phyloP scores from a whole-genome alignment of 306 rosid species.

The Prosopis cineraria region DNA sequence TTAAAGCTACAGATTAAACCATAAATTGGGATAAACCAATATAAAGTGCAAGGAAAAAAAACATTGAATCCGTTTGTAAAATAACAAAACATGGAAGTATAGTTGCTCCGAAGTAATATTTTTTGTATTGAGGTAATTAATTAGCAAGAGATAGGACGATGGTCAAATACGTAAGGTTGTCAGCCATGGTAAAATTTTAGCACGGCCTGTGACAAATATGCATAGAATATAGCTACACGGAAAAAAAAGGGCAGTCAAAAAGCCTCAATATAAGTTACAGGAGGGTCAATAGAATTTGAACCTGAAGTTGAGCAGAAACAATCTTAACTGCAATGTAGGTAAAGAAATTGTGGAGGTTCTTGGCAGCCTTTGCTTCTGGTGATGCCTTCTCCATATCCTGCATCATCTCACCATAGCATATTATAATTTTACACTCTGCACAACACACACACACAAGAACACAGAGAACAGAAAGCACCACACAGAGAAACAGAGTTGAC shows the following conservation, averaged over 20 bases:
- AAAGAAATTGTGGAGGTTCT: constrained; percentile 82
- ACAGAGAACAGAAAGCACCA: background rate
- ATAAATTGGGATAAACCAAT: background rate
- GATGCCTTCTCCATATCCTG: constrained; percentile 97
- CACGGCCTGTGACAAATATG: background rate
- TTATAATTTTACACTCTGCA: background rate
- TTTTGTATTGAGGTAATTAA: background rate
- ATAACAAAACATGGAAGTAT: background rate
- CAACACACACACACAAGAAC: background rate
- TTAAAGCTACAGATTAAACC: background rate
- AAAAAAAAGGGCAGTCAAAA: background rate
- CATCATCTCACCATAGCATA: constrained; percentile 16
- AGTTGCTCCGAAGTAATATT: background rate
- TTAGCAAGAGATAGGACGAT: background rate
- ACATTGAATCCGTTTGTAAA: background rate
- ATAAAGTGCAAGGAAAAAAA: background rate
- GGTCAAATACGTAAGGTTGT: background rate
- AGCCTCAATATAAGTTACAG: background rate
- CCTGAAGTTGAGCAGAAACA: constrained; percentile 90
- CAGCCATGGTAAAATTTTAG: background rate
- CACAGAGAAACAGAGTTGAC: constrained; percentile 33
- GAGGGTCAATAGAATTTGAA: constrained; percentile 28
- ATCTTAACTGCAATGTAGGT: constrained; percentile 79
- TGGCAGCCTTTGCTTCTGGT: constrained; percentile 89
- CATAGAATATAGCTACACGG: background rate